These are phyloP conservation scores for Phialocephala subalpina DNA, from an alignment of 2,329 filamentous ascomycete genomes.

Conservation along the genomic window DNA sequence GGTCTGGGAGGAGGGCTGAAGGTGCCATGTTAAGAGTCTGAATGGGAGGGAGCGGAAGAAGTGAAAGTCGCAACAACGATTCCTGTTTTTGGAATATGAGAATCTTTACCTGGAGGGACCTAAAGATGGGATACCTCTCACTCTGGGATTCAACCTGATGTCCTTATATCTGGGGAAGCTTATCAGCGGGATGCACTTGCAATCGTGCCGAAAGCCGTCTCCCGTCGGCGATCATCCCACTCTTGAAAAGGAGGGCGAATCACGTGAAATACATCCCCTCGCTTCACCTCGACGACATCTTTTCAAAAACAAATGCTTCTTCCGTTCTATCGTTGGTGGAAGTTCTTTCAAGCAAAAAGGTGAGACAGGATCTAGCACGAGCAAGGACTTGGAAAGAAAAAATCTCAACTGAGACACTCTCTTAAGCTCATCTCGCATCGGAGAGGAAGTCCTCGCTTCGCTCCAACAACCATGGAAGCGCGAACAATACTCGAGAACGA, in stretches of 20 bases:
- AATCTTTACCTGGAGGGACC: background rate
- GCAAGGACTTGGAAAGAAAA: too few species aligned
- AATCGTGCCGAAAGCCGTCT: conserved; percentile 7
- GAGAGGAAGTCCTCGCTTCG: too few species aligned
- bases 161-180: conserved; percentile 6
- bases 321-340: too few species aligned
- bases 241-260: background rate
- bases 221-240: conserved; percentile 1
- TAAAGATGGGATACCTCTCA: conserved; percentile 1
- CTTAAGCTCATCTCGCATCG: too few species aligned
- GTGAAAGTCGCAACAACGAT: background rate
- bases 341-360: too few species aligned
- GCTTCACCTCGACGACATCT: background rate
- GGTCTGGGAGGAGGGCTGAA: conserved; percentile 17
- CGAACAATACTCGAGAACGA: too few species aligned
- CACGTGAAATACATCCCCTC: background rate
- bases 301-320: background rate
- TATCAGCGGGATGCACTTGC: conserved; percentile 1
- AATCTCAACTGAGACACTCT: too few species aligned
- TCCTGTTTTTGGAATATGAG: background rate
- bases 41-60: background rate
- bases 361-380: too few species aligned
- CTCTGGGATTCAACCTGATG: background rate
- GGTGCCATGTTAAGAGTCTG: conserved; percentile 8
- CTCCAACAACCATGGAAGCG: too few species aligned